A percentile compares a stretch with the other conserved stretches of the same genome.
Conservation (phyloP, 805 yeast genomes). For the Candida sanyiensis region DNA sequence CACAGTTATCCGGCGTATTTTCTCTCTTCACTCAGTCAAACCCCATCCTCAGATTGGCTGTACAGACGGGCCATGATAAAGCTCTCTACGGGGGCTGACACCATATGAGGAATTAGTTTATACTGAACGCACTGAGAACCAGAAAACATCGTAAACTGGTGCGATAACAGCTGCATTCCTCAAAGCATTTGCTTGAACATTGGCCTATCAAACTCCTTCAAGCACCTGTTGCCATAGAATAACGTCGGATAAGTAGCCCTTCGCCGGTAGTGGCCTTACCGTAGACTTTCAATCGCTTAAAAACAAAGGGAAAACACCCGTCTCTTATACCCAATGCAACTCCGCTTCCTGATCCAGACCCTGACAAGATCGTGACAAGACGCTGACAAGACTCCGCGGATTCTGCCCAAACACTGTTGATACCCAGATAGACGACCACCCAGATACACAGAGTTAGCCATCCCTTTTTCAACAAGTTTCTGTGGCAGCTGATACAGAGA, state of each 20-base stretch:
- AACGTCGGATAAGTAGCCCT: no score
- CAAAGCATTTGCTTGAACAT: background rate
- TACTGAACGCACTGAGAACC: background rate
- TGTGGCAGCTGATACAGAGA: background rate
- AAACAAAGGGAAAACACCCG: background rate
- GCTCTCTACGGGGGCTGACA: no score
- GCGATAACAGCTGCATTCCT: background rate
- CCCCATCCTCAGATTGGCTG: no score
- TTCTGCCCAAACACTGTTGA: background rate
- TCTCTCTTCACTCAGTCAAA: no score
- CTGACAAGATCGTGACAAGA: background rate
- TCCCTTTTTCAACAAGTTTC: background rate
- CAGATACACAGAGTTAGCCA: no score
- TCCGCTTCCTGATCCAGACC: background rate
- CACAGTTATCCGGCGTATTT: no score
- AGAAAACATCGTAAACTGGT: background rate
- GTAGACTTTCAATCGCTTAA: background rate
- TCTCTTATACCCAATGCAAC: background rate
- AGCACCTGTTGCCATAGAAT: no score
- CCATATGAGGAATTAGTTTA: no score
- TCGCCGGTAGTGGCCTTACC: background rate
- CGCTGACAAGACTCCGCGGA: background rate
- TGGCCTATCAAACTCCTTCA: no score
- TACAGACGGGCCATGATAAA: no score
- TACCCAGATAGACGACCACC: no score